A percentile compares a stretch with the other conserved stretches of the same genome.
Evolutionary conservation across 1,139 yeast species (phyloP).

Genomic region (Candida freyschussii): DNA sequence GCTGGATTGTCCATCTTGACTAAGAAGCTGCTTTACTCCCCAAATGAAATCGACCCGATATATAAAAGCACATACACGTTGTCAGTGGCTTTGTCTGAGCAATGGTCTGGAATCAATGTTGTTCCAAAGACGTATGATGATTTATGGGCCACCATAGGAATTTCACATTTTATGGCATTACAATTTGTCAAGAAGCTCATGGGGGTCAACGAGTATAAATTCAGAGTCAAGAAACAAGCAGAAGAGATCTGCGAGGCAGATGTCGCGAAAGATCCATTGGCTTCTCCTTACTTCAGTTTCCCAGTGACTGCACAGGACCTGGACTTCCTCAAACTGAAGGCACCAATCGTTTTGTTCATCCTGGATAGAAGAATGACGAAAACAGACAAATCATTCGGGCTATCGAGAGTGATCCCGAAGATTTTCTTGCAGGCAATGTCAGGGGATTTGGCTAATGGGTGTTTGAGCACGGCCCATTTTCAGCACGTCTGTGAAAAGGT

Average conservation of each 20-base stretch:
- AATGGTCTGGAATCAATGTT: slow-evolving; percentile 93
- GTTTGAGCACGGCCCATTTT: slow-evolving; percentile 76
- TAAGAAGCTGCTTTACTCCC: slow-evolving; percentile 65
- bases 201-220: slow-evolving; percentile 82
- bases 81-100: slow-evolving; percentile 70
- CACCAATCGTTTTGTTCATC: slow-evolving; percentile 81
- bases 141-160: slow-evolving; percentile 89
- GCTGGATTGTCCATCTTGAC: slow-evolving; percentile 75
- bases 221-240: slow-evolving; percentile 57
- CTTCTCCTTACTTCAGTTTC: slow-evolving; percentile 56
- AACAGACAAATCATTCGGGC: slow-evolving; percentile 89
- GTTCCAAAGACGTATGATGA: slow-evolving; percentile 79
- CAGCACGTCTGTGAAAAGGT: slow-evolving; percentile 93
- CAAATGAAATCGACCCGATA: slow-evolving; percentile 76
- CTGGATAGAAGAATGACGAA: slow-evolving; percentile 92
- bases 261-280: slow-evolving; percentile 77
- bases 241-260: slow-evolving; percentile 70
- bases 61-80: slow-evolving; percentile 64
- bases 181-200: slow-evolving; percentile 64
- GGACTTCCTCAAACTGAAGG: slow-evolving; percentile 64
- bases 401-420: slow-evolving; percentile 87
- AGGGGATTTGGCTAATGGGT: slow-evolving; percentile 81
- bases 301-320: slow-evolving; percentile 65
- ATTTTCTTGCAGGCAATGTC: slow-evolving; percentile 93
- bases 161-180: slow-evolving; percentile 77